A percentile compares a stretch with the other conserved stretches of the same genome.
Evolutionary conservation across 2,329 filamentous ascomycete species (phyloP).

Genomic region (Fusarium sublunatum): DNA sequence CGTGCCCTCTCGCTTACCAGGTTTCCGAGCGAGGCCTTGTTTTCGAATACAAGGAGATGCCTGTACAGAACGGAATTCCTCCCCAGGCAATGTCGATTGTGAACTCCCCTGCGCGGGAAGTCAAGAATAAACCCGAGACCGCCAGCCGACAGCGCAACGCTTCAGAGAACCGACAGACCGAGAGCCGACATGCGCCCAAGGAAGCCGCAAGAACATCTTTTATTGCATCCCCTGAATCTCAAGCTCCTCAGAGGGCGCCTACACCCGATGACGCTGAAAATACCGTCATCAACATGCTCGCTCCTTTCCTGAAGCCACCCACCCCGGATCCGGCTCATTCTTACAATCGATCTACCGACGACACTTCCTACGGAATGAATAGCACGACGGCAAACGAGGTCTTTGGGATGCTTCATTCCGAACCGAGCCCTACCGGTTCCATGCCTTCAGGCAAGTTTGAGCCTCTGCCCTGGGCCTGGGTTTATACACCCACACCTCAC

Average conservation of each 20-base stretch:
- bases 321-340: slow-evolving; percentile 53
- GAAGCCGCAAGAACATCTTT: slow-evolving; percentile 14
- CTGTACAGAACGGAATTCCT: background rate
- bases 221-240: slow-evolving; percentile 14
- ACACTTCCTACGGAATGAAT: slow-evolving; percentile 67
- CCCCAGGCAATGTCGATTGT: slow-evolving; percentile 33
- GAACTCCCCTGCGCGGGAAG: slow-evolving; percentile 22
- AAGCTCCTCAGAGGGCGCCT: slow-evolving; percentile 20
- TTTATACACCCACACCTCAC: slow-evolving; percentile 53
- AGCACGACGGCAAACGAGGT: slow-evolving; percentile 62
- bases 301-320: slow-evolving; percentile 60
- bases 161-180: slow-evolving; percentile 21
- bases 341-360: slow-evolving; percentile 49
- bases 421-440: slow-evolving; percentile 47
- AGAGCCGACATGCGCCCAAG: slow-evolving; percentile 10
- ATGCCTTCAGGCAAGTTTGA: slow-evolving; percentile 50
- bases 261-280: slow-evolving; percentile 50
- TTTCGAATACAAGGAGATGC: slow-evolving; percentile 50
- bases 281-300: slow-evolving; percentile 60
- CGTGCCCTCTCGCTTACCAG: slow-evolving; percentile 53
- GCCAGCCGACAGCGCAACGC: slow-evolving; percentile 20
- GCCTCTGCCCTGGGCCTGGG: slow-evolving; percentile 64
- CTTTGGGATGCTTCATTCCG: slow-evolving; percentile 56
- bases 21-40: slow-evolving; percentile 47
- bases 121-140: slow-evolving; percentile 18